Base-by-base conservation (phyloP, 306 rosid species). In the Cucumis hystrix region DNA sequence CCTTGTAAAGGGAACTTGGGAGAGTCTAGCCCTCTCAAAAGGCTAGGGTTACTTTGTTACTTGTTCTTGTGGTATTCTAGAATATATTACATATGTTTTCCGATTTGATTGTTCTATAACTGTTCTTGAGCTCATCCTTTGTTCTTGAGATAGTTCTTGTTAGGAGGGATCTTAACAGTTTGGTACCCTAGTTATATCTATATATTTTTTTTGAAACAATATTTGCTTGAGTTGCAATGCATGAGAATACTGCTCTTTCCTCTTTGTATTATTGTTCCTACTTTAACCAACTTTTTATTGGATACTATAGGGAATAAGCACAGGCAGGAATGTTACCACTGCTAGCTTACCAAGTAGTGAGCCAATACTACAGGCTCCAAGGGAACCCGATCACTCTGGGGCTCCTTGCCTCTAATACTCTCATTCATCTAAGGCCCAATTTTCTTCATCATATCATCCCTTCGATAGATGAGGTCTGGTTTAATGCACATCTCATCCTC, bases 401-500 rank as follows among this genome's bases (percentile, higher is more conserved):
- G 18, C 92, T 95, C 37, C 82, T 95, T 40, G 96, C 97, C 57
- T 89, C 91, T 75, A 95, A 90, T 70, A 87, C 97, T 60, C 86
- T 95, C 79, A 76, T 95, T 78, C 86, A 95, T 60, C 49, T 95
- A 60, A 82, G 97, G 4, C 98, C 98, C 0, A 21, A 77, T 52
- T 84, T 90, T 80, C 74, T 95, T 41, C 87, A 81, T 10, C 5
- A 81, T 49, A 0, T 87, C 74, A 78, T 95, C 16, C 97, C 98
- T 4, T 43, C 90, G 25, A 83, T 95, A 16, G 77, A 89, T 1
- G 82, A 95, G 9, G 96, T 95, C 65, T 85, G 92, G 90, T 95
- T 95, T 90, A 95, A 95, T 57, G 83, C 98, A 15, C 83, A 90
- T 82, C 91, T 95, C 88, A 90, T 95, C 80, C 80, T 90, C 79